Percentiles rank a stretch among this genome's conserved stretches.
Evolutionary conservation across 331 rosid genomes (phyloP).

Genomic region (Quercus lobata): DNA sequence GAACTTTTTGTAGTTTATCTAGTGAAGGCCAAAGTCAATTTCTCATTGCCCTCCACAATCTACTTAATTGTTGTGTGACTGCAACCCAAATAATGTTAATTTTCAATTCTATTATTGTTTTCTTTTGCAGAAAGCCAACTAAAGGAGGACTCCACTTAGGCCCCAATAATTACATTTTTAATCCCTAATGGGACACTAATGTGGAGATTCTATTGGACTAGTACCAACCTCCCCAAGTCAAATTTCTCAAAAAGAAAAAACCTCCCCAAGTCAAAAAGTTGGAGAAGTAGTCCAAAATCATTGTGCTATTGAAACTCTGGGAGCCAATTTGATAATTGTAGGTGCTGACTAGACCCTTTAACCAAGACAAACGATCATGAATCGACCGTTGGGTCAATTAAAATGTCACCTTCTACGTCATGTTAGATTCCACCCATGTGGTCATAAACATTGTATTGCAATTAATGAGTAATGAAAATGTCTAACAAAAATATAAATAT

Average conservation of each 20-base stretch:
- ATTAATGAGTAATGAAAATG: too few species aligned
- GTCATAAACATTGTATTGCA: too few species aligned
- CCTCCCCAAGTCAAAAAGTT: conserved; percentile 18
- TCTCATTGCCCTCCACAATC: conserved; percentile 14
- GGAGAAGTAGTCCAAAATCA: neutral
- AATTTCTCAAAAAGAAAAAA: neutral
- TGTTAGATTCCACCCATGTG: neutral
- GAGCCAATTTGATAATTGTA: neutral
- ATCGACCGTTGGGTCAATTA: neutral
- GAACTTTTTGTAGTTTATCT: conserved; percentile 1
- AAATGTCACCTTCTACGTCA: neutral
- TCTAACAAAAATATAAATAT: too few species aligned
- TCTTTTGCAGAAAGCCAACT: neutral
- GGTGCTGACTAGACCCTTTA: neutral
- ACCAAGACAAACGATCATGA: neutral
- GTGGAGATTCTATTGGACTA: conserved; percentile 6
- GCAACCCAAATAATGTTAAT: neutral
- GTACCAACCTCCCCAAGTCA: conserved; percentile 21
- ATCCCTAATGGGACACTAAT: conserved; percentile 13
- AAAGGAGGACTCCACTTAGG: conserved; percentile 7
- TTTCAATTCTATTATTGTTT: neutral
- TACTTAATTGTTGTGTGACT: neutral
- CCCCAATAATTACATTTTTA: conserved; percentile 12
- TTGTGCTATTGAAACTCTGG: neutral
- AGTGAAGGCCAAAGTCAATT: neutral